These are phyloP conservation scores for Fusarium avenaceum DNA, from an alignment of 2,329 filamentous ascomycete species.

Conservation along the genomic window DNA sequence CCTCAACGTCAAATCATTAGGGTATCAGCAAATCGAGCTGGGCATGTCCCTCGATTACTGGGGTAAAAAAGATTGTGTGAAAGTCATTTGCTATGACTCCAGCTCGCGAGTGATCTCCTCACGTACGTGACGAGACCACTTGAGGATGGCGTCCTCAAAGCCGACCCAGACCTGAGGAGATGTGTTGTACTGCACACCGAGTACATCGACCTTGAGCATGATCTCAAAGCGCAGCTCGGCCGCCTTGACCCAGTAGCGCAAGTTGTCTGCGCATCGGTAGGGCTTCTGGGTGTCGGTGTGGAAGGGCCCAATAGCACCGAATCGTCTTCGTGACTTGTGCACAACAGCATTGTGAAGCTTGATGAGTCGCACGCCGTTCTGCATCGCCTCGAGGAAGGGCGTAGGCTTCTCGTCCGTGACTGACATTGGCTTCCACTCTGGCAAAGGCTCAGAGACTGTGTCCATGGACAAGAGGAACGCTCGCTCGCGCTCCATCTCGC, in stretches of 20 bases:
- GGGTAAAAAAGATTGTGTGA: constrained; percentile 6
- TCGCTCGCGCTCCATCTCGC: constrained; percentile 82
- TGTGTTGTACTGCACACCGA: constrained; percentile 85
- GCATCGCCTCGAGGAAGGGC: constrained; percentile 79
- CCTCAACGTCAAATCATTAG: constrained; percentile 49
- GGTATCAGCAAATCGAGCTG: constrained; percentile 24
- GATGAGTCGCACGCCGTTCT: constrained; percentile 84
- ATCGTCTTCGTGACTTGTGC: constrained; percentile 84
- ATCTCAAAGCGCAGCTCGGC: constrained; percentile 95
- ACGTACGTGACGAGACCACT: constrained; percentile 86
- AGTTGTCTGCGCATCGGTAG: constrained; percentile 92
- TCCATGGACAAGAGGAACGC: constrained; percentile 85
- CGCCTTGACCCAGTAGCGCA: constrained; percentile 96
- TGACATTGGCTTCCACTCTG: constrained; percentile 72
- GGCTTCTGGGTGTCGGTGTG: constrained; percentile 96
- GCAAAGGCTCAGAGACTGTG: constrained; percentile 69
- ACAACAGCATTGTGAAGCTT: constrained; percentile 92
- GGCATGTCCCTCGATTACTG: constrained; percentile 16
- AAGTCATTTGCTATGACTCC: constrained; percentile 52
- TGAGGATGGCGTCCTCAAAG: constrained; percentile 85
- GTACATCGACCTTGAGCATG: constrained; percentile 83
- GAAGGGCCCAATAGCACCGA: constrained; percentile 88
- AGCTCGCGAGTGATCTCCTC: constrained; percentile 84
- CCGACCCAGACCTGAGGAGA: constrained; percentile 78
- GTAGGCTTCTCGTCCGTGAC: constrained; percentile 69